phyloP scores from a whole-genome alignment of 805 yeast species.

The Metschnikowia arizonensis region DNA sequence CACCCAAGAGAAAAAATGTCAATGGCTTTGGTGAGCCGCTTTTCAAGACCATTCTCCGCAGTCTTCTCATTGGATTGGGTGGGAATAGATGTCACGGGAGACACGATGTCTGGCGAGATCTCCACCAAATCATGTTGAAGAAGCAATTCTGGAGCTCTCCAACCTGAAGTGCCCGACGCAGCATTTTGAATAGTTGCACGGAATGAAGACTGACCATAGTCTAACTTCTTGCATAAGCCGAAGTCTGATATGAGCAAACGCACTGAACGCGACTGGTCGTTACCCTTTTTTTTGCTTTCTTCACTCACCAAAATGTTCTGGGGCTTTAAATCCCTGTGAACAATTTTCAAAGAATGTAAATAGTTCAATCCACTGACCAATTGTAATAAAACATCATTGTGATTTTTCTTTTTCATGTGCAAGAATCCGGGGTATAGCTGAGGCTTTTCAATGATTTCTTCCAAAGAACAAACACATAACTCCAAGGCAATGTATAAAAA shows the following conservation, averaged over 20 bases:
- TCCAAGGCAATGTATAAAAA: conserved; percentile 92
- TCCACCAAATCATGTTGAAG: conserved; percentile 35
- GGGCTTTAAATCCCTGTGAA: conserved; percentile 92
- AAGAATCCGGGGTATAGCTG: conserved; percentile 29
- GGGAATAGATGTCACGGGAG: conserved; percentile 23
- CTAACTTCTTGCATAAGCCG: conserved; percentile 90
- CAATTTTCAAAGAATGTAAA: conserved; percentile 83
- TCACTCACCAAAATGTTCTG: conserved; percentile 86
- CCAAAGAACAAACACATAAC: conserved; percentile 82
- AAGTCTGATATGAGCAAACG: conserved; percentile 88
- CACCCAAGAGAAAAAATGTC: conserved; percentile 96
- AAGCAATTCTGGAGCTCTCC: conserved; percentile 94
- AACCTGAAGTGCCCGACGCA: conserved; percentile 91
- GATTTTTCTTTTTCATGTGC: conserved; percentile 30
- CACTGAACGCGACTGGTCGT: conserved; percentile 22
- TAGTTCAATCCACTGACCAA: conserved; percentile 82
- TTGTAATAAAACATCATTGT: conserved; percentile 57
- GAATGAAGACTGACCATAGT: conserved; percentile 88
- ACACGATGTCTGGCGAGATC: conserved; percentile 37
- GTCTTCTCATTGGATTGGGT: conserved; percentile 7
- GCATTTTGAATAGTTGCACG: conserved; percentile 89
- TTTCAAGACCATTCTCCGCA: conserved; percentile 35
- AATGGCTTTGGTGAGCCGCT: conserved; percentile 79
- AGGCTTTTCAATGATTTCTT: conserved; percentile 63
- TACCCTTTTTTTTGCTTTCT: conserved; percentile 26